Conservation (phyloP, 805 yeast genomes). For the Torulaspora maleeae region DNA sequence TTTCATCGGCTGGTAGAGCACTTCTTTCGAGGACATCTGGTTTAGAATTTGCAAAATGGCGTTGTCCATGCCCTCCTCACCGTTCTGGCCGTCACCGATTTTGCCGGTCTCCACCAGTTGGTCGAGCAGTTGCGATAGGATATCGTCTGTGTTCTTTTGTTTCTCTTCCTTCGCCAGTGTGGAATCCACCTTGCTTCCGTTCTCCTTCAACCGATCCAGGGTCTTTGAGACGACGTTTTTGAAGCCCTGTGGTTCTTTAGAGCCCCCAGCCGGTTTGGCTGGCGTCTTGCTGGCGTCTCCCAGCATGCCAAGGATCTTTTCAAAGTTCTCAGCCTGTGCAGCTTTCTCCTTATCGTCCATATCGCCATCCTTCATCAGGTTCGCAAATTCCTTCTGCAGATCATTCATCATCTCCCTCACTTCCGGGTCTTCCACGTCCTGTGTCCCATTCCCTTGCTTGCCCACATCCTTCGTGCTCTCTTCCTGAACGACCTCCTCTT, state of each 20-base stretch:
- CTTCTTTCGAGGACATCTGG: slow-evolving; percentile 78
- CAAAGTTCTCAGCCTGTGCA: slow-evolving; percentile 32
- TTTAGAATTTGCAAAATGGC: slow-evolving; percentile 69
- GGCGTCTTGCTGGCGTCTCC: slow-evolving; percentile 26
- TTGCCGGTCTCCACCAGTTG: slow-evolving; percentile 50
- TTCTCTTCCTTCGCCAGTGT: slow-evolving; percentile 47
- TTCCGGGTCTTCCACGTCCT: slow-evolving; percentile 25
- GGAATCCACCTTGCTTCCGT: slow-evolving; percentile 64
- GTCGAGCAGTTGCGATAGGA: slow-evolving; percentile 58
- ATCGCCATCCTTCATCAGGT: slow-evolving; percentile 23
- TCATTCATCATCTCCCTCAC: slow-evolving; percentile 32
- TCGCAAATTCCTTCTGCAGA: slow-evolving; percentile 26
- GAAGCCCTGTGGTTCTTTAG: slow-evolving; percentile 40
- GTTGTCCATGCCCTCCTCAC: slow-evolving; percentile 47
- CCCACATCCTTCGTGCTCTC: slow-evolving; percentile 18
- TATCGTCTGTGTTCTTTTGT: slow-evolving; percentile 46
- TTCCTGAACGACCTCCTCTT: slow-evolving; percentile 31
- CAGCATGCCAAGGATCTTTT: slow-evolving; percentile 33
- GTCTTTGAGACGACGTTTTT: slow-evolving; percentile 77
- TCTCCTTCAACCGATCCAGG: slow-evolving; percentile 69
- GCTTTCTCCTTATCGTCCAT: slow-evolving; percentile 7
- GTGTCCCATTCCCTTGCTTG: slow-evolving; percentile 13
- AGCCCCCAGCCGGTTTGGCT: slow-evolving; percentile 1
- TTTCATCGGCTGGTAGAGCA: slow-evolving; percentile 81
- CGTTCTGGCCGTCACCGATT: slow-evolving; percentile 32